Base-by-base conservation (phyloP, 2,329 filamentous ascomycete genomes). In the Mollisia scopiformis region DNA sequence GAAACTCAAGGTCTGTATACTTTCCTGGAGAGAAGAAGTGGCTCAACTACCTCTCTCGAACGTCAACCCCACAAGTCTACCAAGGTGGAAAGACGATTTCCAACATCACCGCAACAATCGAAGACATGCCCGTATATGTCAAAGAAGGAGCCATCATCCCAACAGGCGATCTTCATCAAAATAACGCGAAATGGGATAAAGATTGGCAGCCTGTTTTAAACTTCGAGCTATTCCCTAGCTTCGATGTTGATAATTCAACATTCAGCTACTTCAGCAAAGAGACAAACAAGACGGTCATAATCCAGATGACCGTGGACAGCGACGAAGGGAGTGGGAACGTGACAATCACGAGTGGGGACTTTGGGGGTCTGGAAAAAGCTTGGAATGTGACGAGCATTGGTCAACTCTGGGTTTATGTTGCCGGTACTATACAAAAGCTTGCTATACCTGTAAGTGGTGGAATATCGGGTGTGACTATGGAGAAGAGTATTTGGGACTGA, bases 211-310 rank as follows among this genome's bases (percentile, higher is more conserved):
- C 73, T 7, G 64, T 60, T n/a, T 59, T 76, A 0, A 63, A 60
- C 11, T 63, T 76, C 23, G 74, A 76, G 55, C 41, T 72, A 1
- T 76, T 70, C 41, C 74, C 74, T 4, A 68, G 68, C 47, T 74
- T 62, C 33, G 63, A 71, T 14, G 66, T 74, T 6, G 55, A 65
- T 21, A 58, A 62, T 21, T 68, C 65, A 1, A 33, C 46, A 2
- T 75, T 74, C 58, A 55, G 62, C 8, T 72, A 62, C 46, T 62
- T 53, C 35, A 30, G 47, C 28, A 52, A 39, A 8, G 53, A 54
- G 39, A 52, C 51, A 7, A 55, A 59, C 16, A 28, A 23, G n/a
- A 53, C 23, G 16, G 56, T 49, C 2, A 33, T 46, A 19, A 59
- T 62, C 35, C 31, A 23, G 11, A 51, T 57, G 35, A 28, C 21